Conservation (phyloP, 192 early-diverging fungal species). For the Coemansia sp. region DNA sequence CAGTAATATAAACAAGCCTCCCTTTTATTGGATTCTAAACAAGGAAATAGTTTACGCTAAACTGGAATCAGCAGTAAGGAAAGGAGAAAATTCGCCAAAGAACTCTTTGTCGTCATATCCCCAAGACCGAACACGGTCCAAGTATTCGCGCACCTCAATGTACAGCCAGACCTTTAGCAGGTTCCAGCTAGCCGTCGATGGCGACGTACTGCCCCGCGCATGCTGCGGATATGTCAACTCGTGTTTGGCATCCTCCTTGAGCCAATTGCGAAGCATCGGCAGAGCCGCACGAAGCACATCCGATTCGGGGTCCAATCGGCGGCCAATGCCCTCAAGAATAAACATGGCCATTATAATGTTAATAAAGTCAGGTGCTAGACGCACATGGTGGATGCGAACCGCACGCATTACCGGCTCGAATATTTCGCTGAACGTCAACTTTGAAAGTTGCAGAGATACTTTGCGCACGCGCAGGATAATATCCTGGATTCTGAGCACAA, state of each 20-base stretch:
- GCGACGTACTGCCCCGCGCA: neutral
- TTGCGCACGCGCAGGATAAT: constrained; percentile 71
- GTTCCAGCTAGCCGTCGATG: constrained; percentile 25
- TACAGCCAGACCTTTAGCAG: constrained; percentile 49
- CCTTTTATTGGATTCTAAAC: neutral
- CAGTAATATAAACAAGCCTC: neutral
- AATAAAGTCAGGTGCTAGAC: constrained; percentile 92
- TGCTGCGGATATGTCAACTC: constrained; percentile 27
- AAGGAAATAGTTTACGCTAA: constrained; percentile 12
- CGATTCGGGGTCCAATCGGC: constrained; percentile 83
- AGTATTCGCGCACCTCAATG: constrained; percentile 49
- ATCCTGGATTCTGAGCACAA: constrained; percentile 78
- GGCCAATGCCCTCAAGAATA: constrained; percentile 92
- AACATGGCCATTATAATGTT: constrained; percentile 91
- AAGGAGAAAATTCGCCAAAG: constrained; percentile 51
- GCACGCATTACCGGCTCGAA: constrained; percentile 78
- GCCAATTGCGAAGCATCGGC: constrained; percentile 67
- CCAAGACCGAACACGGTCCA: constrained; percentile 40
- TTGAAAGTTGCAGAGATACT: constrained; percentile 72
- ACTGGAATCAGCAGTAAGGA: constrained; percentile 40
- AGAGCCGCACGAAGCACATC: constrained; percentile 84
- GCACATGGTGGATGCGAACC: constrained; percentile 90
- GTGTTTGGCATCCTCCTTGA: constrained; percentile 33
- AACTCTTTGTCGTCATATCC: constrained; percentile 46
- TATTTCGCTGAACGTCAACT: constrained; percentile 79